Percentiles rank a stretch among this genome's conserved stretches.
Evolutionary conservation across 805 yeast genomes (phyloP).

Genomic region (Candida ponderosae): DNA sequence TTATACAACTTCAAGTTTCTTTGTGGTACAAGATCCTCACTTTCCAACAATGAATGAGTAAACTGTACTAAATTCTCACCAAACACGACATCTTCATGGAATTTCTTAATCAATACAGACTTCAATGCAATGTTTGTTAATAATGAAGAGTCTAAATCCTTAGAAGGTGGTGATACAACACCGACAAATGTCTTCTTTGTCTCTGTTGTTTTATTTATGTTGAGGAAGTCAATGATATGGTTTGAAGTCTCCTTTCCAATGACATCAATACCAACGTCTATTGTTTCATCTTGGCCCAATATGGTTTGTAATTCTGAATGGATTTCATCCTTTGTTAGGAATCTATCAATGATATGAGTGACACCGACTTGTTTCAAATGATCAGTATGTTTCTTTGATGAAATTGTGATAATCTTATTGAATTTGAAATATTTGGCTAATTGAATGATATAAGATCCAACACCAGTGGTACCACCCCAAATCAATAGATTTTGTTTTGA

Average conservation of each 20-base stretch:
- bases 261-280: conserved; percentile 34
- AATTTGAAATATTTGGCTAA: conserved; percentile 32
- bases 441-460: conserved; percentile 35
- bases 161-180: conserved; percentile 29
- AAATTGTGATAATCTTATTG: conserved; percentile 32
- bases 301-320: conserved; percentile 12
- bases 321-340: conserved; percentile 17
- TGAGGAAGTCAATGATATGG: conserved; percentile 22
- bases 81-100: conserved; percentile 33
- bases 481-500: conserved; percentile 21
- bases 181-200: conserved; percentile 26
- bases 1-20: conserved; percentile 26
- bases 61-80: conserved; percentile 27
- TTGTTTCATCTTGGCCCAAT: conserved; percentile 15
- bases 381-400: conserved; percentile 31
- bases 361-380: conserved; percentile 35
- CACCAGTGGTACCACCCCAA: conserved; percentile 45
- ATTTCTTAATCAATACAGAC: conserved; percentile 30
- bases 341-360: conserved; percentile 30
- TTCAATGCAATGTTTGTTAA: conserved; percentile 20
- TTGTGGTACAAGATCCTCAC: conserved; percentile 24
- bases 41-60: conserved; percentile 25
- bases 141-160: conserved; percentile 12
- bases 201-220: conserved; percentile 8
- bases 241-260: conserved; percentile 33